Evolutionary conservation across 2,329 filamentous ascomycete species (phyloP).

Genomic region (Neonectria neomacrospora): DNA sequence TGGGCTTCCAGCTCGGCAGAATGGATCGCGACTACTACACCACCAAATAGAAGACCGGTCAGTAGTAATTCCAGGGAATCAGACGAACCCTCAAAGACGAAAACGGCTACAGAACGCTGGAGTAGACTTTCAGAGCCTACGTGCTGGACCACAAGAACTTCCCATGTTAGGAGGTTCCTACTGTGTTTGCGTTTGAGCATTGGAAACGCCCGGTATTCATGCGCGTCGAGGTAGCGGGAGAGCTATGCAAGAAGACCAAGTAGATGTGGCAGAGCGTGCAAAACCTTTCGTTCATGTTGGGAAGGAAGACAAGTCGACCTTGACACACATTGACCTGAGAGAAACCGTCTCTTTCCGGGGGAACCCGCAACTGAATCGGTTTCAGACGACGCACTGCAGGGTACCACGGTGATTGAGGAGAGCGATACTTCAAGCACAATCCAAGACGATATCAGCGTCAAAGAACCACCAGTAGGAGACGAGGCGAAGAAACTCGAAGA

Average conservation of each 20-base stretch:
- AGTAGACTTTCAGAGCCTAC: slow-evolving; percentile 22
- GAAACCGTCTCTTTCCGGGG: not conserved
- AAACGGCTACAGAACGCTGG: slow-evolving; percentile 15
- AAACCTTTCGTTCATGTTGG: not conserved
- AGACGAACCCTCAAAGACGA: slow-evolving; percentile 14
- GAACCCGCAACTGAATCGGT: not conserved
- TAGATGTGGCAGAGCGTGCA: not conserved
- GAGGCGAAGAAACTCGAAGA: not conserved
- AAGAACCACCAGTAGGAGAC: not conserved
- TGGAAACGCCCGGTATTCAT: not conserved
- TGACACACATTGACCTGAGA: not conserved
- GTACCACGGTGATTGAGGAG: too few relatives aligned
- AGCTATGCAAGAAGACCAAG: not conserved
- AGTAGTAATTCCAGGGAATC: slow-evolving; percentile 20
- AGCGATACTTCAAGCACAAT: not conserved
- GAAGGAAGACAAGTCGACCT: not conserved
- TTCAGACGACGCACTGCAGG: not conserved
- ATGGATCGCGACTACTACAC: slow-evolving; percentile 21
- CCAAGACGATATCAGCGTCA: not conserved
- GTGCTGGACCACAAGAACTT: slow-evolving; percentile 14
- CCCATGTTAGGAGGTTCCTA: slow-evolving; percentile 17
- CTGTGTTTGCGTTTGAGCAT: slow-evolving; percentile 28
- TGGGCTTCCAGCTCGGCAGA: slow-evolving; percentile 18
- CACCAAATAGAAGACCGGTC: not conserved
- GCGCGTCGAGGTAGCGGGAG: not conserved